Percentiles rank a stretch among this genome's conserved stretches.
Conservation (phyloP, 495 filamentous ascomycete species). For the Hypomontagnella monticulosa region DNA sequence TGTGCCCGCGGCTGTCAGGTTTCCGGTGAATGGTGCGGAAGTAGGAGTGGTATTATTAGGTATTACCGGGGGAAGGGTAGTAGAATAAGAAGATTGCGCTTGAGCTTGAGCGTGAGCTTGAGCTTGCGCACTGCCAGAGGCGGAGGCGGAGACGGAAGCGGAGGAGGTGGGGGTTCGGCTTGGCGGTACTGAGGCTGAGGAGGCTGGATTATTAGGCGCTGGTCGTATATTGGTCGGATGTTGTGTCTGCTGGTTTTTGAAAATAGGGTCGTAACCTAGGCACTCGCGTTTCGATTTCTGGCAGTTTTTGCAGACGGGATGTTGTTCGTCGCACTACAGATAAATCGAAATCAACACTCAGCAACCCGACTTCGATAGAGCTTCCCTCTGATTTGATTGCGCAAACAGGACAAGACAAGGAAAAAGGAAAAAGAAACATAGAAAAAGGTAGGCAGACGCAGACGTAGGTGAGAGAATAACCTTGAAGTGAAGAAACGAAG, state of each 20-base stretch:
- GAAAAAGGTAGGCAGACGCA: not conserved
- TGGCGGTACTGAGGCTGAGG: conserved; percentile 48
- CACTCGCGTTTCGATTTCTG: conserved; percentile 98
- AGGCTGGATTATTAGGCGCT: conserved; percentile 37
- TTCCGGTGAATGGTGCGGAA: conserved; percentile 33
- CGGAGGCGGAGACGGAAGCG: conserved; percentile 36
- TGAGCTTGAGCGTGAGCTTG: conserved; percentile 18
- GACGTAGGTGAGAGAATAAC: not conserved
- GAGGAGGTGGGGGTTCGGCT: conserved; percentile 54
- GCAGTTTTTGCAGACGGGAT: conserved; percentile 95
- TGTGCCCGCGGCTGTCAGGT: conserved; percentile 50
- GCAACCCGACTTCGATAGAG: conserved; percentile 15
- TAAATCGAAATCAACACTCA: conserved; percentile 23
- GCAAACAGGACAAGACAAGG: not conserved
- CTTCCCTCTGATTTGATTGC: not conserved
- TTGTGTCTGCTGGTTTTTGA: conserved; percentile 77
- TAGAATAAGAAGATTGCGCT: conserved; percentile 29
- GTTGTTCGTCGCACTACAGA: conserved; percentile 90
- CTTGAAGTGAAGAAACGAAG: too few species aligned
- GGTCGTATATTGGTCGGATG: conserved; percentile 44
- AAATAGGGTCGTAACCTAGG: conserved; percentile 97
- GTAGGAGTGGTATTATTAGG: conserved; percentile 40
- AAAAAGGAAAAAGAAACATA: not conserved
- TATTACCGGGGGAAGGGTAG: conserved; percentile 43
- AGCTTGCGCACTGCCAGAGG: conserved; percentile 44